Evolutionary conservation across 2,329 filamentous ascomycete genomes (phyloP).

Genomic region (Pezizomycotina sp.): DNA sequence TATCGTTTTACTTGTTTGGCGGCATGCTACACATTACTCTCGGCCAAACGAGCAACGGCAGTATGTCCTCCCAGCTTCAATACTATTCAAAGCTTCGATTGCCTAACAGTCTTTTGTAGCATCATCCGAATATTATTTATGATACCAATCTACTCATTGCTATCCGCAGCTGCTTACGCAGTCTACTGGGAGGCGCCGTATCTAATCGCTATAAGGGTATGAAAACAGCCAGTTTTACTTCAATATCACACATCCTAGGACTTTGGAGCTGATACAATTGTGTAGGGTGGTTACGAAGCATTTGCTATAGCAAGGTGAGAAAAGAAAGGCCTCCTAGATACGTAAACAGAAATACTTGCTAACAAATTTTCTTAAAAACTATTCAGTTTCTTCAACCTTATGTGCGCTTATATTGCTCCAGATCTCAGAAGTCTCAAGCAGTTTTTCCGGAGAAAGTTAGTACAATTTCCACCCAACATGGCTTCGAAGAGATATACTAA

Average conservation of each 20-base stretch:
- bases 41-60: conserved; percentile 44
- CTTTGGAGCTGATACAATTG: background rate
- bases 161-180: conserved; percentile 55
- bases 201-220: conserved; percentile 51
- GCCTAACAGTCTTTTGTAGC: no score
- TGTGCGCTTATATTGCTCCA: conserved; percentile 67
- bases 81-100: conserved; percentile 28
- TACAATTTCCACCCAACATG: no score
- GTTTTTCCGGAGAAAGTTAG: conserved; percentile 62
- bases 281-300: conserved; percentile 63
- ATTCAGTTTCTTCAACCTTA: conserved; percentile 66
- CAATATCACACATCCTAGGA: no score
- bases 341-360: no score
- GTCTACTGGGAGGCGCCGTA: conserved; percentile 67
- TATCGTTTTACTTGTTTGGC: conserved; percentile 42
- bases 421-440: conserved; percentile 65
- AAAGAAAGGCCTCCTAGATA: no score
- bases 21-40: conserved; percentile 45
- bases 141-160: conserved; percentile 63
- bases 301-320: conserved; percentile 80
- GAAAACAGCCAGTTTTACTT: background rate
- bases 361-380: no score
- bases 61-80: conserved; percentile 33
- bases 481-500: no score
- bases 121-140: conserved; percentile 81